These are phyloP conservation scores for Rubroboletus pulcherrimus DNA, from an alignment of 768 basidiomycete species.

Conservation along the genomic window DNA sequence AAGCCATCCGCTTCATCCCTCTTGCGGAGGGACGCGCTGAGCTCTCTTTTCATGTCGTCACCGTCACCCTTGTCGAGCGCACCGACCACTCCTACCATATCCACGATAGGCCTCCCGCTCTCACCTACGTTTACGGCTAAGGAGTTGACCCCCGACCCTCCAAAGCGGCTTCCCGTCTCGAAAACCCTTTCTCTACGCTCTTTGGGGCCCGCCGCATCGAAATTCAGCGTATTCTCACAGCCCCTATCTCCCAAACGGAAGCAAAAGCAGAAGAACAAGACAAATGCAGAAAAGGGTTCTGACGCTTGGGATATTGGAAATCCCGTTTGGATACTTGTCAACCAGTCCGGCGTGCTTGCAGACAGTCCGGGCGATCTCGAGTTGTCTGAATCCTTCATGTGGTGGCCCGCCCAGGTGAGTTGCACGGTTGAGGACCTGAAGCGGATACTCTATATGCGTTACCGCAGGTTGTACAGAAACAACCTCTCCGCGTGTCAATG, in stretches of 20 bases:
- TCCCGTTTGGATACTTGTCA: slow-evolving; percentile 53
- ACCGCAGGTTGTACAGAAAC: slow-evolving; percentile 23
- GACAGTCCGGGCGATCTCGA: slow-evolving; percentile 28
- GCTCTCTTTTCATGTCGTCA: slow-evolving; percentile 12
- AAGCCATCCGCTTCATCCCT: slow-evolving; percentile 16
- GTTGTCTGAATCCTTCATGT: slow-evolving; percentile 32
- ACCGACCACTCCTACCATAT: slow-evolving; percentile 14
- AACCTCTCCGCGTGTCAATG: slow-evolving; percentile 28
- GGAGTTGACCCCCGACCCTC: neutral
- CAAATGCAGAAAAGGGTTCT: neutral
- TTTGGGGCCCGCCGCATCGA: slow-evolving; percentile 6
- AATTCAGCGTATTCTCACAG: slow-evolving; percentile 13
- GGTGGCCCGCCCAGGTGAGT: slow-evolving; percentile 73
- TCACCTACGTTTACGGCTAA: slow-evolving; percentile 8
- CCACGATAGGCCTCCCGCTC: slow-evolving; percentile 16
- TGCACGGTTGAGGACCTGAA: neutral
- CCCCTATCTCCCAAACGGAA: slow-evolving; percentile 22
- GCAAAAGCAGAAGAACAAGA: slow-evolving; percentile 10
- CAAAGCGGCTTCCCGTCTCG: slow-evolving; percentile 7
- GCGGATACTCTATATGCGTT: slow-evolving; percentile 6
- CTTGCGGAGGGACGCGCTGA: slow-evolving; percentile 7
- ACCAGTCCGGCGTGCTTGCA: slow-evolving; percentile 35
- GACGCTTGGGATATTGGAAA: slow-evolving; percentile 31
- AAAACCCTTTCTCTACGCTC: slow-evolving; percentile 13
- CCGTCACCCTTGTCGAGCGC: slow-evolving; percentile 28